Evolutionary conservation across 2,329 filamentous ascomycete species (phyloP).

Genomic region (Zelopaecilomyces penicillatus): DNA sequence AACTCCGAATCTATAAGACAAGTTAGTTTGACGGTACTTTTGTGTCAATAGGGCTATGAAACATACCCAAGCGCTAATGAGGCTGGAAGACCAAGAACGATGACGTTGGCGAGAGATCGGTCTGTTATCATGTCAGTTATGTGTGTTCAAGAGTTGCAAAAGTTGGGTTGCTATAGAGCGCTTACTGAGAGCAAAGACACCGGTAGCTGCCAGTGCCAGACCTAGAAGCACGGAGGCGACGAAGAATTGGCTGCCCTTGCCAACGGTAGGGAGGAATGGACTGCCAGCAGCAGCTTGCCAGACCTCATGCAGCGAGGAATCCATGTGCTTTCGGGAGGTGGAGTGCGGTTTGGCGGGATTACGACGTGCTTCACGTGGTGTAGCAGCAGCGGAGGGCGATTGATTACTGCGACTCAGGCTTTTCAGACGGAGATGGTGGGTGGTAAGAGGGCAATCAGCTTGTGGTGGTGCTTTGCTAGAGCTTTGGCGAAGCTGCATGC

Average conservation of each 20-base stretch:
- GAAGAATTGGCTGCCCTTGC: constrained; percentile 76
- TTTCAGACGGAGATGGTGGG: constrained; percentile 2
- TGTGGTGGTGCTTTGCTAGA: neutral
- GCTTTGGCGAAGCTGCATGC: neutral
- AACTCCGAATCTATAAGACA: constrained; percentile 65
- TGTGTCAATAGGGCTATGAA: neutral
- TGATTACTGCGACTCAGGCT: neutral
- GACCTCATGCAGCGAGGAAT: constrained; percentile 76
- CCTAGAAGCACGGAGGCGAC: constrained; percentile 70
- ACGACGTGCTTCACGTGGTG: constrained; percentile 1
- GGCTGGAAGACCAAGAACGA: constrained; percentile 73
- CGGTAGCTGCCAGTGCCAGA: constrained; percentile 62
- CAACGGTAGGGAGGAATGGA: constrained; percentile 72
- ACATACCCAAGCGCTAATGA: constrained; percentile 84
- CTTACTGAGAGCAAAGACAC: constrained; percentile 80
- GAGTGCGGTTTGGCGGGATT: neutral
- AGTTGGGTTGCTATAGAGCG: neutral
- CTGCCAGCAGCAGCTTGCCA: constrained; percentile 88
- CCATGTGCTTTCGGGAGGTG: constrained; percentile 44
- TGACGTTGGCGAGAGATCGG: constrained; percentile 69
- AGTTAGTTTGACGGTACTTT: constrained; percentile 14
- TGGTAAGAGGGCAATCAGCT: neutral
- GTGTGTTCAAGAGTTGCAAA: neutral
- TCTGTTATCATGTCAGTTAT: constrained; percentile 44
- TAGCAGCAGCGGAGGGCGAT: constrained; percentile 2